phyloP scores from a whole-genome alignment of 2,329 filamentous ascomycete species.

The Epichloe coenophiala region DNA sequence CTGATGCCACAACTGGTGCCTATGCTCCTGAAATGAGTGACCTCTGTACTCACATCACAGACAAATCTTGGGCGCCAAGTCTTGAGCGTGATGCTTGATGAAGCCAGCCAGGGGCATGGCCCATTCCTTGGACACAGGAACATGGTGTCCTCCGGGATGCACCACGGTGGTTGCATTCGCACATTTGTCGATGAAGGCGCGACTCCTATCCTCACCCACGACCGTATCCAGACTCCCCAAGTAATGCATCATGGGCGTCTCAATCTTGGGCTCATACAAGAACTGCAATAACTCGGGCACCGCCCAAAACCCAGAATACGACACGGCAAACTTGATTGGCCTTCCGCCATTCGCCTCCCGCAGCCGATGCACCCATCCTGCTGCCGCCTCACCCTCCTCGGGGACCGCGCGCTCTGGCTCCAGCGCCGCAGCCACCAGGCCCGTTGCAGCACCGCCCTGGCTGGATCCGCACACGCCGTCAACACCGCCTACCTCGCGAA shows the following conservation, averaged over 20 bases:
- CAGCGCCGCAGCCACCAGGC: slow-evolving; percentile 57
- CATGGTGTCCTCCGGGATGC: slow-evolving; percentile 83
- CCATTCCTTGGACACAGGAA: slow-evolving; percentile 74
- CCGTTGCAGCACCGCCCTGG: slow-evolving; percentile 63
- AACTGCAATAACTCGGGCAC: slow-evolving; percentile 47
- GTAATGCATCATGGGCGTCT: slow-evolving; percentile 69
- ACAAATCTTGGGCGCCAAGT: slow-evolving; percentile 13
- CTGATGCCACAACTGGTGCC: background rate
- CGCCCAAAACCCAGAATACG: slow-evolving; percentile 67
- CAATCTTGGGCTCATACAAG: slow-evolving; percentile 57
- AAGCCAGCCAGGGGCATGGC: slow-evolving; percentile 63
- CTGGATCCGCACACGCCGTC: slow-evolving; percentile 74
- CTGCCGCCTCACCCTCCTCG: slow-evolving; percentile 15
- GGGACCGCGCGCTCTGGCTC: slow-evolving; percentile 32
- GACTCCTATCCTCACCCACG: slow-evolving; percentile 64
- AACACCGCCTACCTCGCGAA: slow-evolving; percentile 51
- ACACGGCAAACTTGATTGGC: slow-evolving; percentile 55
- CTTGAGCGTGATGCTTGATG: slow-evolving; percentile 32
- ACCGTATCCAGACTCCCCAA: slow-evolving; percentile 77
- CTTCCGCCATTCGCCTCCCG: slow-evolving; percentile 33
- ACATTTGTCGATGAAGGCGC: slow-evolving; percentile 52
- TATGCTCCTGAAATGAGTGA: background rate
- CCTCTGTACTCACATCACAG: slow-evolving; percentile 8
- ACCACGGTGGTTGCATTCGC: slow-evolving; percentile 40
- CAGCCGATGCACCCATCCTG: slow-evolving; percentile 30